Evolutionary conservation across 129 eudicot species (phyloP).

Genomic region (Pseudognaphalium luteoalbum): DNA sequence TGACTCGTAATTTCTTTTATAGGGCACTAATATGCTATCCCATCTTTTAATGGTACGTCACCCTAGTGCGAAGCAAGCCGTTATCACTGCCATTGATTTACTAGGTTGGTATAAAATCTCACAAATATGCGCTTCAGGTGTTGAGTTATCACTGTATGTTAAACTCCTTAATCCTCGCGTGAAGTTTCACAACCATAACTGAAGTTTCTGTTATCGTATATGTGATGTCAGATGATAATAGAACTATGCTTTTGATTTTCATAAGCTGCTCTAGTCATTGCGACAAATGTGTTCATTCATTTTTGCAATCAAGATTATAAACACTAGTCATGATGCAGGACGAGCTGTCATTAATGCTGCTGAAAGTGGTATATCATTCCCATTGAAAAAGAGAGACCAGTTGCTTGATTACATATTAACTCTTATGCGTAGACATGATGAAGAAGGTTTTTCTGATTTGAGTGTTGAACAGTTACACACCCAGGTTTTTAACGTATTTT

Average conservation of each 20-base stretch:
- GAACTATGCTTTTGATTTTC: background rate
- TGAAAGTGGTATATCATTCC: constrained; percentile 89
- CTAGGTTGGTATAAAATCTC: constrained; percentile 64
- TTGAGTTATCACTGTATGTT: background rate
- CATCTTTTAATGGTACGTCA: constrained; percentile 91
- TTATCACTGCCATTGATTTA: constrained; percentile 92
- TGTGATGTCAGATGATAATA: background rate
- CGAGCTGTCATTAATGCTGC: constrained; percentile 91
- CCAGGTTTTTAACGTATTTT: constrained; percentile 50
- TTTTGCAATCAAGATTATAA: constrained; percentile 5
- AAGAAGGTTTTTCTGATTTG: constrained; percentile 80
- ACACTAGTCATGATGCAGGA: constrained; percentile 48
- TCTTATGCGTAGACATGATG: constrained; percentile 87
- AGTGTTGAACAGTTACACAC: constrained; percentile 78
- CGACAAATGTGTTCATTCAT: background rate
- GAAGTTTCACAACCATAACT: background rate
- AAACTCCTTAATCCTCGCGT: background rate
- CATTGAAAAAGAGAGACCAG: constrained; percentile 84
- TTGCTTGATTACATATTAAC: constrained; percentile 90
- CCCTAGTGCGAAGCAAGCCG: constrained; percentile 97
- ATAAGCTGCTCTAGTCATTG: constrained; percentile 12
- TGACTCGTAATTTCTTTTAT: constrained; percentile 33
- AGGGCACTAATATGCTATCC: constrained; percentile 99
- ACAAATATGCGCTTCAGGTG: background rate
- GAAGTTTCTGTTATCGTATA: constrained; percentile 1